Evolutionary conservation across 225 moss, liverwort and hornwort genomes (phyloP).

Genomic region (Pseudoscleropodium purum): DNA sequence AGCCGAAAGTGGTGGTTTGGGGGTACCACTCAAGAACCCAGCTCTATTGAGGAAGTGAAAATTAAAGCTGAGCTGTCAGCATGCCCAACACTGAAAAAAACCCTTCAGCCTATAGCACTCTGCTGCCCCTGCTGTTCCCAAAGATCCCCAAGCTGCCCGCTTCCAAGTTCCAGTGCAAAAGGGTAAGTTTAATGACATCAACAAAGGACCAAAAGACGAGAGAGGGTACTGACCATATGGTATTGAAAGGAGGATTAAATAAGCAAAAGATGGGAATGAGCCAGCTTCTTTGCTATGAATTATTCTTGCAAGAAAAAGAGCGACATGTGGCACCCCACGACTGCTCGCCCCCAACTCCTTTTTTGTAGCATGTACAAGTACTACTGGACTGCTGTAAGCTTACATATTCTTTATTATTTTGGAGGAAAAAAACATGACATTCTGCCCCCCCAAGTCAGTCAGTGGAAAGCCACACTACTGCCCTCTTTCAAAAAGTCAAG

Average conservation of each 20-base stretch:
- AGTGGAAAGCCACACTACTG: not conserved
- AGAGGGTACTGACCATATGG: not conserved
- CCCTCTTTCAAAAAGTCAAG: not conserved
- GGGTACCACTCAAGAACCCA: too few relatives aligned
- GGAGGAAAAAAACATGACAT: too few relatives aligned
- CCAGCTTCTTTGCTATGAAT: not conserved
- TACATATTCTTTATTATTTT: not conserved
- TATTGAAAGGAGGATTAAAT: not conserved
- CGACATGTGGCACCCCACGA: fast-evolving
- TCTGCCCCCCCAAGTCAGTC: not conserved
- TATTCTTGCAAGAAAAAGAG: not conserved
- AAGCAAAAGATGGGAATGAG: not conserved
- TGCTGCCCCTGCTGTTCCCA: not conserved
- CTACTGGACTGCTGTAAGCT: too few relatives aligned
- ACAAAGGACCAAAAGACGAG: not conserved
- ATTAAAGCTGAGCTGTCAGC: not conserved
- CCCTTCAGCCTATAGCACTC: too few relatives aligned
- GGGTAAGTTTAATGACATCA: not conserved
- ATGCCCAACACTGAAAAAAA: not conserved
- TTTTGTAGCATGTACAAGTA: not conserved
- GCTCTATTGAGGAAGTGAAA: not conserved
- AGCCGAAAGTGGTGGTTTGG: too few relatives aligned
- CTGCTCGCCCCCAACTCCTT: not conserved
- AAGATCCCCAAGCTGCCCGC: not conserved
- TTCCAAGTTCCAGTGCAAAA: not conserved